phyloP scores from a whole-genome alignment of 1,139 yeast genomes.

The Debaryomyces coudertii region DNA sequence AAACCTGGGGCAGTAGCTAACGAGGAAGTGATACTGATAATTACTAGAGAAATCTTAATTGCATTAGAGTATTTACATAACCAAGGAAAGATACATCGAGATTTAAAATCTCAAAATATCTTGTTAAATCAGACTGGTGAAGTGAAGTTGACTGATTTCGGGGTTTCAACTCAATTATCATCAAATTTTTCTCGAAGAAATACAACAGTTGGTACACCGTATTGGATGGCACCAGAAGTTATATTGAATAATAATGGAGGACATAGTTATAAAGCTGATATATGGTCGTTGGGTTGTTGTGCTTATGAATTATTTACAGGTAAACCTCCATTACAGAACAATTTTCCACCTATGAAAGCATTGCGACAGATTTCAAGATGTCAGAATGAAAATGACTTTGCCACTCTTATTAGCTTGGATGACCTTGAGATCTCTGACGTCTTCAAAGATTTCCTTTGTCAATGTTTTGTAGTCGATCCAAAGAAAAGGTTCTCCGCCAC shows the following conservation, averaged over 20 bases:
- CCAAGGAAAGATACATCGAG: constrained; percentile 84
- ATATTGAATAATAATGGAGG: constrained; percentile 75
- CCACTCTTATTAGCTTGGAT: constrained; percentile 33
- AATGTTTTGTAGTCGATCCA: constrained; percentile 69
- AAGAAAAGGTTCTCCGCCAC: constrained; percentile 58
- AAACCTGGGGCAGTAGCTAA: constrained; percentile 59
- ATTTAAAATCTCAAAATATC: constrained; percentile 83
- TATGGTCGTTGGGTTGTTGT: constrained; percentile 95
- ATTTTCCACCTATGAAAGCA: constrained; percentile 79
- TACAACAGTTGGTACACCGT: constrained; percentile 97
- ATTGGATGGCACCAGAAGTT: constrained; percentile 99
- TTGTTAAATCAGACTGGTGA: constrained; percentile 67
- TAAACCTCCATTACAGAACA: constrained; percentile 76
- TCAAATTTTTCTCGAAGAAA: constrained; percentile 75
- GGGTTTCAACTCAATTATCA: constrained; percentile 87
- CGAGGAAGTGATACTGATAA: constrained; percentile 55
- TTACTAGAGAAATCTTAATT: constrained; percentile 58
- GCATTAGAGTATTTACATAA: constrained; percentile 75
- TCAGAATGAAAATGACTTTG: constrained; percentile 35
- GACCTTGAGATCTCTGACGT: constrained; percentile 25
- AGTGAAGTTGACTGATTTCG: constrained; percentile 95
- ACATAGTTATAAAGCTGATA: constrained; percentile 86
- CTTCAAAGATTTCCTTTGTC: constrained; percentile 61
- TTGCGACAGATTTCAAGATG: constrained; percentile 52
- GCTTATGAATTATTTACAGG: constrained; percentile 83